A percentile compares a stretch with the other conserved stretches of the same genome.
Evolutionary conservation across 2,329 filamentous ascomycete genomes (phyloP).

Genomic region (Colletotrichum theobromicola): DNA sequence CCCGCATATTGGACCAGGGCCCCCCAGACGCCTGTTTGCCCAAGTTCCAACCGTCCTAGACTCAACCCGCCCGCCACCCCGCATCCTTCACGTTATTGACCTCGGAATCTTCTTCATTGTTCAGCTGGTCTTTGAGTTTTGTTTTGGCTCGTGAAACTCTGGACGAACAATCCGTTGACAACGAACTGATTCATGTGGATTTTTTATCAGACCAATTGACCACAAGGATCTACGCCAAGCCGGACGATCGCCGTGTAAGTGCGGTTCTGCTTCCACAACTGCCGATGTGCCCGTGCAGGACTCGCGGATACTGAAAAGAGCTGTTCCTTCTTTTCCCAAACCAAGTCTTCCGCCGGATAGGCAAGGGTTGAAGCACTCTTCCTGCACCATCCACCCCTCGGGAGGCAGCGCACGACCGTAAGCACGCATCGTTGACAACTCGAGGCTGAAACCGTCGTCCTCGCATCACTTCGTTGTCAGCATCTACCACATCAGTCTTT

Average conservation of each 20-base stretch:
- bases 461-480: background rate
- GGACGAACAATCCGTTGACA: background rate
- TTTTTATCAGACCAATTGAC: background rate
- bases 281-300: background rate
- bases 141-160: constrained; percentile 5
- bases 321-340: background rate
- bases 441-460: background rate
- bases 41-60: background rate
- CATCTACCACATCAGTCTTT: background rate
- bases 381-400: background rate
- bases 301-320: background rate
- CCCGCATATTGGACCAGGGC: constrained; percentile 15
- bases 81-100: background rate
- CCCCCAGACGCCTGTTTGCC: background rate
- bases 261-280: background rate
- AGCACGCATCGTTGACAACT: background rate
- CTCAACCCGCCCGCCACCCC: background rate
- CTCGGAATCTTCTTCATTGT: background rate
- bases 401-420: background rate
- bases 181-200: background rate
- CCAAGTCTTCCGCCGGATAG: background rate
- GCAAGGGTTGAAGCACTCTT: background rate
- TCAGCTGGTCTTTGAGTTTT: background rate
- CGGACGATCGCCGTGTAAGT: background rate
- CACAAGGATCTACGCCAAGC: background rate